Evolutionary conservation across 1,284 basidiomycete species (phyloP), one percentile per base, ranked within the genome.

Genomic region (Cystobasidiaceae sp.): DNA sequence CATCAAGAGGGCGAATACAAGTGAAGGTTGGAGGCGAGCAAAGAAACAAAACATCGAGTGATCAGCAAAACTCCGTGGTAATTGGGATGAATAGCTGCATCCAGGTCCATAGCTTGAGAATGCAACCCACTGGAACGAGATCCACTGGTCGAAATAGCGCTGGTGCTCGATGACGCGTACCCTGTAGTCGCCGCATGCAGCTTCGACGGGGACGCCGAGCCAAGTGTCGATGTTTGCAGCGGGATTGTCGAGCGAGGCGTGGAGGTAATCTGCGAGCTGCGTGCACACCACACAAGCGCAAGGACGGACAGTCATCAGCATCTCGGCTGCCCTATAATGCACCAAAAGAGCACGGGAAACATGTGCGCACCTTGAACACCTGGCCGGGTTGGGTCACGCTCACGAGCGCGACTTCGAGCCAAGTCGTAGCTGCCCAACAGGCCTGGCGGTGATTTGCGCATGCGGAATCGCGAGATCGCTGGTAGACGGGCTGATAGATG

Each of bases 391-490:
- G 34, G 43, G 19, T 9, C 1, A 7, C 23, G 5, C 19, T 25
- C 17, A 55, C 52, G 2, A 55, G 34, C 34, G 34, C 43, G 34
- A 55, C 52, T 43, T 39, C 6, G 27, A 55, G 52, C 52, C 52
- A 55, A 13, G 28, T 39, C 13, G 52, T 55, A 32, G 28, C 34
- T 2, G 52, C 52, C 33, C 39, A 55, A 23, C 52, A 55, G n/a
- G 52, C 52, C n/a, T 55, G 34, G n/a, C 52, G 52, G 11, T 55
- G 52, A 55, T 55, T 55, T 3, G 43, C 52, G 23, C 52, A 55
- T 21, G 39, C 43, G 33, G 34, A 3, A 21, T 55, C 34, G 11
- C 34, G 33, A 55, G 30, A 32, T 27, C 30, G 39, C 5, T 41
- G 34, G 23, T 55, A 55, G 13, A 39, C 52, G 23, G 52, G 52